Base-by-base conservation (phyloP, 495 filamentous ascomycete genomes). In the Annulohypoxylon nitens region DNA sequence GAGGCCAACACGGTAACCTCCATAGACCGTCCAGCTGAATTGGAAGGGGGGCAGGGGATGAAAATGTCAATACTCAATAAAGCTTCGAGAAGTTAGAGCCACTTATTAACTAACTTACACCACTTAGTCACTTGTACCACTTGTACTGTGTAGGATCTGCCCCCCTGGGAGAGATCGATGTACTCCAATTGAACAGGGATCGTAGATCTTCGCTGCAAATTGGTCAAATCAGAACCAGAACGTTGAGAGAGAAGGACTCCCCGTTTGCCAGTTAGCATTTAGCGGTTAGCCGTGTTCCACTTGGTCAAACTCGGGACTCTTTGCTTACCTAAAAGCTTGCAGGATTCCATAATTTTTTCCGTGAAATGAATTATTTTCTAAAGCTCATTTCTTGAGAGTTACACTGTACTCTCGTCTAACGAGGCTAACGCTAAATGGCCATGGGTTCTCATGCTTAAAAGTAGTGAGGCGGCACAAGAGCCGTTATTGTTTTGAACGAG, bases 61-160 rank as follows among this genome's bases (percentile, higher is more conserved):
- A 14, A 57, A 37, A 50, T 69, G 61, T 69, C 61, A 58, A 61
- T 65, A 61, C 53, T 69, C 60, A 62, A 62, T 69, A 61, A 67
- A 67, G 63, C 12, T 57, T 70, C 61, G 61, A 69, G 71, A 73
- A 65, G 60, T 58, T 54, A 39, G 23, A 57, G 67, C 62, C 57
- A 70, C 55, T 63, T 30, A 43, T 30, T 30, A 30, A 30, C 30
- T 30, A 30, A 30, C 30, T 30, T 30, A 30, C 30, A 14, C 34
- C 14, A 60, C 39, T 43, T 11, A 39, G 36, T 39, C 11, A 12
- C 36, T 25, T 58, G 30, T 30, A 30, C 30, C 23, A n/a, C 36
- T 30, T 74, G 30, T 70, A 74, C 67, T 75, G 72, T 75, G 72
- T 75, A 62, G 67, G 72, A 71, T 75, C 72, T 61, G 39, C 51